Conservation (phyloP, 345 rosid genomes). For the Citrus mangshanensis region DNA sequence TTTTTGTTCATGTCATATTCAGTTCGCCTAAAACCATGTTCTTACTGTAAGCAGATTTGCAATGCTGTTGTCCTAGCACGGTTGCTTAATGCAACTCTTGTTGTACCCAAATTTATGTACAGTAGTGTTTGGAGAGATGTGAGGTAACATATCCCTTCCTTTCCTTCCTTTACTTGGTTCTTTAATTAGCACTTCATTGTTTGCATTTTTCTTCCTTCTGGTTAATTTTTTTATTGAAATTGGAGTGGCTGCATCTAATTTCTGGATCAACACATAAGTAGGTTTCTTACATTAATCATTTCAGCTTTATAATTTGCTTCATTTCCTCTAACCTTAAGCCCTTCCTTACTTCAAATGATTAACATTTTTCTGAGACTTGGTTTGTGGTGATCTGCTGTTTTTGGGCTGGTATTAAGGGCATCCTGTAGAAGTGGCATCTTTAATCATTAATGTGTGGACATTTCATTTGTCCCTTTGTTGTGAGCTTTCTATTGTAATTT, state of each 20-base stretch:
- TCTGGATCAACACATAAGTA: background rate
- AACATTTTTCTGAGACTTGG: background rate
- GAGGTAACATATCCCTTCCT: slow-evolving; percentile 50
- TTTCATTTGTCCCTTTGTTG: background rate
- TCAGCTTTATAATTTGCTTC: background rate
- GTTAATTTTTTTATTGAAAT: background rate
- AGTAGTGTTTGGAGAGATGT: slow-evolving; percentile 93
- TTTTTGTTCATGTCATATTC: background rate
- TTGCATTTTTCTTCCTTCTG: background rate
- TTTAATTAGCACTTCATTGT: background rate
- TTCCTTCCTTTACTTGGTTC: slow-evolving; percentile 15
- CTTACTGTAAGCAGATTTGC: slow-evolving; percentile 60
- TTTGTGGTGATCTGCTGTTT: background rate
- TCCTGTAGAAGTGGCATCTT: background rate
- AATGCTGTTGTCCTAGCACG: slow-evolving; percentile 87
- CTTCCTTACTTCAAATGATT: background rate
- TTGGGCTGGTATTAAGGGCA: background rate
- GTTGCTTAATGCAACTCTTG: slow-evolving; percentile 83
- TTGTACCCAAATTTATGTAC: slow-evolving; percentile 86
- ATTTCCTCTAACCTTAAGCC: background rate
- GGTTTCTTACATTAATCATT: background rate
- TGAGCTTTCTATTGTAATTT: background rate
- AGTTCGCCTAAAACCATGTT: slow-evolving; percentile 9
- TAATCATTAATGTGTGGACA: background rate
- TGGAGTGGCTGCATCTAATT: background rate